These are phyloP conservation scores for Meyerozyma elateridarum DNA, from an alignment of 1,139 yeast genomes.

Conservation along the genomic window DNA sequence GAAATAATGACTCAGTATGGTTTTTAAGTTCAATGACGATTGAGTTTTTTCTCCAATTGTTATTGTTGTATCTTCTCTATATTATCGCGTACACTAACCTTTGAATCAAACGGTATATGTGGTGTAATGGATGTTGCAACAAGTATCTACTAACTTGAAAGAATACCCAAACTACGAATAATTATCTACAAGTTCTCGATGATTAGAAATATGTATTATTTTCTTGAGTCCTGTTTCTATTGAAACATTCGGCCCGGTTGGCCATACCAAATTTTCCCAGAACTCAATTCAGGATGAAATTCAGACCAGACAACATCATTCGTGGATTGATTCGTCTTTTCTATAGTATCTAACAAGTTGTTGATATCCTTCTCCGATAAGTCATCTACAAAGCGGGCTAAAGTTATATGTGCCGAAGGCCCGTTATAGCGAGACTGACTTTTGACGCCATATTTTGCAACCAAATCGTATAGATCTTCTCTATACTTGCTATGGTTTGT, in stretches of 20 bases:
- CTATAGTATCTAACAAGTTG: not conserved
- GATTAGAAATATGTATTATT: not conserved
- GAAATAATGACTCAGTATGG: too few relatives aligned
- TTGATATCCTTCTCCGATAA: not conserved
- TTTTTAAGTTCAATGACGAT: too few relatives aligned
- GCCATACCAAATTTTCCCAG: slow-evolving; percentile 2
- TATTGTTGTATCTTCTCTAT: not conserved
- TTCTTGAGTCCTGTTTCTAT: not conserved
- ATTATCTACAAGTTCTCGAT: too few relatives aligned
- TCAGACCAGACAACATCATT: too few relatives aligned
- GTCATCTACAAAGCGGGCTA: not conserved
- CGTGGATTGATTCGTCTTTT: not conserved
- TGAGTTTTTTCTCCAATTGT: too few relatives aligned
- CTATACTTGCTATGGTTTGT: not conserved
- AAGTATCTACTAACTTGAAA: too few relatives aligned
- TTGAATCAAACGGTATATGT: not conserved
- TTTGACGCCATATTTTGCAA: not conserved
- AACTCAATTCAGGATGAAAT: too few relatives aligned
- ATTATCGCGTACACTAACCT: too few relatives aligned
- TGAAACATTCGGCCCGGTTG: slow-evolving; percentile 2
- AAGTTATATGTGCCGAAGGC: slow-evolving; percentile 2
- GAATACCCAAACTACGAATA: too few relatives aligned
- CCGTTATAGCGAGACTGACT: not conserved
- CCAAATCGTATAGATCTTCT: not conserved
- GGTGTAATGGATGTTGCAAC: too few relatives aligned